Evolutionary conservation across 2,329 filamentous ascomycete species (phyloP), one percentile per base, ranked within the genome.

Genomic region (Fusarium coicis): DNA sequence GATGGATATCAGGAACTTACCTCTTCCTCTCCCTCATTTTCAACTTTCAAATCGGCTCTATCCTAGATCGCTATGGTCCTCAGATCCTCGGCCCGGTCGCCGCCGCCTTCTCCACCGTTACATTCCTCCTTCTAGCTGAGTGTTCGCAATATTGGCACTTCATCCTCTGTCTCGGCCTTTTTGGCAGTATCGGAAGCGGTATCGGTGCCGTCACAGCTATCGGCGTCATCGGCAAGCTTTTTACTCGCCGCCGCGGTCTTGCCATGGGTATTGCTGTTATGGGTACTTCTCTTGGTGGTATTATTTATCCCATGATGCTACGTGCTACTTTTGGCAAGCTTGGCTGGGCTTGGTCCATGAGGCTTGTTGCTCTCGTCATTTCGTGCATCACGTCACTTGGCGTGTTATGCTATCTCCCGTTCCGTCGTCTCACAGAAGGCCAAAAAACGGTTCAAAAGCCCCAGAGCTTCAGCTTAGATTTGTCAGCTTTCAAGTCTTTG

Each of bases 111-210:
- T 84, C 81, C 56, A 76, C 85, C 3, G 66, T 77, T 0, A 82
- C 81, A 4, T 83, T 86, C 54, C 79, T 87, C 15, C 72, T 87
- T 0, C 74, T 87, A 8, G 85, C 83, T 3, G 76, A 86, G 43
- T 87, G 85, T 74, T 79, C 75, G 4, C 57, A 78, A n/a, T 87
- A 87, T 72, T 86, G 84, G 84, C 85, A 87, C 7, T 87, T 87
- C 36, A 74, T 86, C 10, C 79, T 87, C 5, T 78, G 81, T 4
- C 81, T 85, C 23, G 84, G 85, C 4, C 50, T 84, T 6, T 82
- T 83, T 42, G 79, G 83, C 23, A 86, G 86, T 12, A 62, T 85
- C 10, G 83, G 84, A 2, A 80, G 75, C 16, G 81, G 83, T 9
- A 76, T 83, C 18, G 66, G 82, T 2, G 81, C 82, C 23, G 64